Base-by-base conservation (phyloP, 1,284 basidiomycete genomes). In the Crucibulum parvulum region DNA sequence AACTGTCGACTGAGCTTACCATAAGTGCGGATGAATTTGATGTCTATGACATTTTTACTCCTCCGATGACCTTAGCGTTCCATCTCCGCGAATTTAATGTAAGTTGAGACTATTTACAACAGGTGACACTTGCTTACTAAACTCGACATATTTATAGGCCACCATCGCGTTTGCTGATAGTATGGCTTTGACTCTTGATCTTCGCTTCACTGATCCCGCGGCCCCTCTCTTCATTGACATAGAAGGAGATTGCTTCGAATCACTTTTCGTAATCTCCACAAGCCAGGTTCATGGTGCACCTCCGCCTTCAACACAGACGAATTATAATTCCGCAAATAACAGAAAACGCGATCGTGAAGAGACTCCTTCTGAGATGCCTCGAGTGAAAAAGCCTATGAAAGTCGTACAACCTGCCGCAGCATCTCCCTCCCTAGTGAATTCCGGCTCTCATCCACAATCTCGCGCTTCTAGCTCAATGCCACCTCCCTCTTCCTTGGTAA, bases 61-160 rank as follows among this genome's bases (percentile, higher is more conserved):
- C 84, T 13, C 89, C 91, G 1, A 83, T 84, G 46, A 87, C 85
- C 2, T 83, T 94, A 55, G 87, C 86, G 2, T 93, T 94, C 67
- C 92, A 93, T 73, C 74, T 94, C 45, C 86, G 89, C 39, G 92
- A 94, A 75, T 93, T 94, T 74, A 91, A 88, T 66, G 92, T 93
- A 65, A 62, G 83, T 72, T 35, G 34, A 34, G 4, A 45, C 54
- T 56, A 56, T 43, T 41, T 54, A 60, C 47, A 36, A 55, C 15
- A 46, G 53, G 59, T 18, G 15, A 45, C 41, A 10, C 15, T 10
- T 45, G 41, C 55, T 13, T 54, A 48, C 55, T 24, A 37, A 51
- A 24, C 24, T 47, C 60, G 53, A 46, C 54, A 43, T 43, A 54
- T 31, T 53, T 55, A 10, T 63, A 94, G 92, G 91, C 92, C 7